Base-by-base conservation (phyloP, 2,329 filamentous ascomycete species). In the Pseudocercospora musae region DNA sequence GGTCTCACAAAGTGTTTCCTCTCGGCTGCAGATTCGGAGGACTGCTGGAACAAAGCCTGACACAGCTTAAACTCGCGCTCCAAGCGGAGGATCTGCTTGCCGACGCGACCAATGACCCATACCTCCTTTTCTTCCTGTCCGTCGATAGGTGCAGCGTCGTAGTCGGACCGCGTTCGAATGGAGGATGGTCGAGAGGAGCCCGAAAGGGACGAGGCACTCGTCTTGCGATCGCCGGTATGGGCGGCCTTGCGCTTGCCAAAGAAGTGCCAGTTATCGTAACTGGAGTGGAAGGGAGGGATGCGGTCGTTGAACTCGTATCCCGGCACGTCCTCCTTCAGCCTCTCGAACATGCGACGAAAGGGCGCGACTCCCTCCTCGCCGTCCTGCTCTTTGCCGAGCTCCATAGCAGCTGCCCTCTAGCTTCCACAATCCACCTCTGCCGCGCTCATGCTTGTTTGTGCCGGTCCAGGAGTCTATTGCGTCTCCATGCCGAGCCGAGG, bases 31-130 rank as follows among this genome's bases (percentile, higher is more conserved):
- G 52, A 54, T 18, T 54, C 52, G 10, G 52, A 33, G 10, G 68
- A 61, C 31, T 71, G 60, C 29, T 62, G 64, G 42, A 88, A 86
- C 54, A 96, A 81, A 63, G 82, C 86, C 76, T 89, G 91, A 72
- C 88, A 86, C 68, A 95, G 90, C 70, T 96, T 90, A 72, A 90
- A 97, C 61, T 94, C 89, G 65, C 93, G 84, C 79, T 98, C 93
- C 69, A 97, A 86, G 7, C 93, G 87, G 57, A 96, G 80, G 15
- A 89, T 84, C 77, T 96, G 91, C 65, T 86, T 88, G 0, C 93
- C 96, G 49, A 97, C 83, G 21, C 92, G 87, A 48, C 92, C 94
- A 27, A 96, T 81, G 5, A 97, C 88, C 7, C 84, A 83, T 15
- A 67, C 48, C 37, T 74, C 69, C 58, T 68, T 66, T 58, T 71